Evolutionary conservation across 1,284 basidiomycete genomes (phyloP).

Genomic region (Mycena sp.): DNA sequence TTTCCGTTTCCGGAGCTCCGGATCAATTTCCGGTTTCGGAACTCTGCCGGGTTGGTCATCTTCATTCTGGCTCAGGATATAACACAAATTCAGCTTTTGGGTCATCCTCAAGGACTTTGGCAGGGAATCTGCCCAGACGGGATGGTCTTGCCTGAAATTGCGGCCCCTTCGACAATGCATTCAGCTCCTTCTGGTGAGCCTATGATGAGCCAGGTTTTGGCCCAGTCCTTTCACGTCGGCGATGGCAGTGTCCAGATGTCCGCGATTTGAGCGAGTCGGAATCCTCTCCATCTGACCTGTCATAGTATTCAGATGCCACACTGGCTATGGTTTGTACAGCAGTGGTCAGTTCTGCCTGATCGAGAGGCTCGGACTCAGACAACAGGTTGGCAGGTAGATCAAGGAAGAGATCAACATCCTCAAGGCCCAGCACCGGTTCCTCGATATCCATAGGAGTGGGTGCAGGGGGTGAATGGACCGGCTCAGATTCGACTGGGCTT

Average conservation of each 20-base stretch:
- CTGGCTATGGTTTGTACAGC: neutral
- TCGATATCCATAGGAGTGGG: neutral
- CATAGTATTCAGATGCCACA: neutral
- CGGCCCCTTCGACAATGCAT: neutral
- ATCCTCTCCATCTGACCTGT: neutral
- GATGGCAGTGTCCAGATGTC: neutral
- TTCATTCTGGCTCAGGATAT: no score
- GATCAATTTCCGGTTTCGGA: no score
- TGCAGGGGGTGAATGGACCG: neutral
- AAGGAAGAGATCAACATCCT: constrained; percentile 2
- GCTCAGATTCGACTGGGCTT: neutral
- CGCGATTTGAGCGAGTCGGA: neutral
- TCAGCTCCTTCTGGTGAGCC: constrained; percentile 1
- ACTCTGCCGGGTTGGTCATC: no score
- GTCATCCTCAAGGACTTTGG: neutral
- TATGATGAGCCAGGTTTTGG: constrained; percentile 5
- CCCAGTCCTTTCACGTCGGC: neutral
- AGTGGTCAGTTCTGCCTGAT: neutral
- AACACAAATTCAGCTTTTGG: neutral
- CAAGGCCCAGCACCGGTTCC: neutral
- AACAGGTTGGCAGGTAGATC: neutral
- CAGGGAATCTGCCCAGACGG: neutral
- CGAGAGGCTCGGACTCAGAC: no score
- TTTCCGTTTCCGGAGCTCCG: no score
- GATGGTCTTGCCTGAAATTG: neutral